Base-by-base conservation (phyloP, 306 rosid species). In the Psophocarpus tetragonolobus region DNA sequence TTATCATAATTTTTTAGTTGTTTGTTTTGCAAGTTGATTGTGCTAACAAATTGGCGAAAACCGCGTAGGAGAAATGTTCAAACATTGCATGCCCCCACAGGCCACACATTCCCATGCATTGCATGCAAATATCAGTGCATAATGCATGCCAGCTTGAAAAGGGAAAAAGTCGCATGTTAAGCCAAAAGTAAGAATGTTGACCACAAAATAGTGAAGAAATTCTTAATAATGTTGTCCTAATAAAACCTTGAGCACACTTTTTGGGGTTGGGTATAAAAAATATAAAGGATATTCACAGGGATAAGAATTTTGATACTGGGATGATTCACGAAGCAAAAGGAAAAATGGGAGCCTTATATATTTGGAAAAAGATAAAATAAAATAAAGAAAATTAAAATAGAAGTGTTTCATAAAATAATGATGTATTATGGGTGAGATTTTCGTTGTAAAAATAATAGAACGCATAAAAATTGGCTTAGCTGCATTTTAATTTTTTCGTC, bases 41-140 rank as follows among this genome's bases (percentile, higher is more conserved):
- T 38, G 26, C 10, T 36, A 24, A 23, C 17, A 24, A 20, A 56
- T 73, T 56, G 67, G 23, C 67, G 7, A 33, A 54, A 54, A 73
- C 77, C 53, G 18, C 20, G 74, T 27, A n/a, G 0, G 60, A 56
- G 67, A 54, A 36, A 36, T 73, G 77, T 73, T 73, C 77, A 56
- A 73, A 73, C 38, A 32, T 50, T 13, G 38, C 35, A 32, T 13
- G 38, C 35, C 35, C 8, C 67, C 65, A 26, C 58, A 8, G 27
- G 58, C 8, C 67, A 53, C 65, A 27, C 26, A 7, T 44, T 35
- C 45, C 26, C 9, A 41, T 68, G 44, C 69, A 63, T 18, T 35
- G 69, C 47, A 63, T 35, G 68, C 68, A 62, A 62, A 3, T 61
- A 3, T 30, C 10, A 18, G 15, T 62, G 44, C 26, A 30, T 15